Evolutionary conservation across 495 filamentous ascomycete species (phyloP).

Genomic region (Aspergillus hancockii): DNA sequence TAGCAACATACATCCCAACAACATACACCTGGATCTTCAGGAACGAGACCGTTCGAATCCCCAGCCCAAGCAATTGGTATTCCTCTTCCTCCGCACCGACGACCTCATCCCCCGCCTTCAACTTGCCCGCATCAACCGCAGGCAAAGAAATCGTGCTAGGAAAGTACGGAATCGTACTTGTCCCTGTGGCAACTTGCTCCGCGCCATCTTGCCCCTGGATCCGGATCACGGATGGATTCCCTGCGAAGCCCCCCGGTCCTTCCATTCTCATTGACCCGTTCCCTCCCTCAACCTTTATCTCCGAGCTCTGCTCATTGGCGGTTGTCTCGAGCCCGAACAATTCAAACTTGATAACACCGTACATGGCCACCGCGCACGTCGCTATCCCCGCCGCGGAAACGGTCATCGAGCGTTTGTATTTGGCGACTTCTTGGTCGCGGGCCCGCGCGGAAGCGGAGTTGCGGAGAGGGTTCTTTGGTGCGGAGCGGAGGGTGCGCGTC

Average conservation of each 20-base stretch:
- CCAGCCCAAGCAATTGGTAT: slow-evolving; percentile 85
- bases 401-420: slow-evolving; percentile 33
- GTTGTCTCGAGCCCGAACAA: slow-evolving; percentile 35
- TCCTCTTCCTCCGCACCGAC: slow-evolving; percentile 50
- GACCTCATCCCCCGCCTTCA: slow-evolving; percentile 42
- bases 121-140: slow-evolving; percentile 33
- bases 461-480: slow-evolving; percentile 32
- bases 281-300: not conserved
- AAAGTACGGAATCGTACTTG: slow-evolving; percentile 78
- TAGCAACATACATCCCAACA: slow-evolving; percentile 85
- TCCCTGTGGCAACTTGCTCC: slow-evolving; percentile 78
- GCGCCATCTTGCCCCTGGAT: slow-evolving; percentile 55
- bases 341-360: slow-evolving; percentile 41
- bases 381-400: slow-evolving; percentile 41
- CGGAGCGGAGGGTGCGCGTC: slow-evolving; percentile 26
- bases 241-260: slow-evolving; percentile 40
- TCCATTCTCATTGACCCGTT: slow-evolving; percentile 37
- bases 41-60: slow-evolving; percentile 86
- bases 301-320: not conserved
- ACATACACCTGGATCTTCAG: slow-evolving; percentile 93
- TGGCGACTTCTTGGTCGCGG: slow-evolving; percentile 26
- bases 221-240: slow-evolving; percentile 39
- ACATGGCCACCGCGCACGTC: slow-evolving; percentile 38
- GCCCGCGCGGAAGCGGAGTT: slow-evolving; percentile 14
- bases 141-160: slow-evolving; percentile 70